A percentile compares a stretch with the other conserved stretches of the same genome.
phyloP scores from a whole-genome alignment of 2,329 filamentous ascomycete genomes.

The Cercospora zeina region DNA sequence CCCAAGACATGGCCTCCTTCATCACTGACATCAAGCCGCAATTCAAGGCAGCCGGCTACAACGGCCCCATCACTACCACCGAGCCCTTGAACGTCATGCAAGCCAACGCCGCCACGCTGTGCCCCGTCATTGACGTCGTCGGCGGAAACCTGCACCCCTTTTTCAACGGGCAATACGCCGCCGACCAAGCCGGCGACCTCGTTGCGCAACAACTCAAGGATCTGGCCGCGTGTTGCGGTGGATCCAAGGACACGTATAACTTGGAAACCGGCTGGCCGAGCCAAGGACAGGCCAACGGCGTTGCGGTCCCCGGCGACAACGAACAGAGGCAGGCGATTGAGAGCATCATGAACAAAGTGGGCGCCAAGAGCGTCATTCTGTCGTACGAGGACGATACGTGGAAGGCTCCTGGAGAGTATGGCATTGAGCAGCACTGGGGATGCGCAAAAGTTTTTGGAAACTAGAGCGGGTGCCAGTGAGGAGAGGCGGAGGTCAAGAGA shows the following conservation, averaged over 20 bases:
- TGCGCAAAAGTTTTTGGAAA: conserved; percentile 46
- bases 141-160: conserved; percentile 89
- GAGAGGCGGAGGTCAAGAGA: background rate
- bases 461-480: background rate
- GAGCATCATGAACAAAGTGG: conserved; percentile 66
- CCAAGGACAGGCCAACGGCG: conserved; percentile 67
- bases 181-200: conserved; percentile 71
- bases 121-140: conserved; percentile 72
- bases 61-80: conserved; percentile 74
- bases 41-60: conserved; percentile 62
- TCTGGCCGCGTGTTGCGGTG: conserved; percentile 68
- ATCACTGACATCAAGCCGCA: conserved; percentile 65
- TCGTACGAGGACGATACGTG: conserved; percentile 75
- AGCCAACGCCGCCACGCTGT: conserved; percentile 62
- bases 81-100: conserved; percentile 81
- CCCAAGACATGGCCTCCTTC: conserved; percentile 66
- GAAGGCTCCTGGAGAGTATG: conserved; percentile 70
- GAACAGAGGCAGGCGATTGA: conserved; percentile 74
- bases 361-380: conserved; percentile 76
- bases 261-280: conserved; percentile 91
- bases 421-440: conserved; percentile 81
- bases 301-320: conserved; percentile 63
- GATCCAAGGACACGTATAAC: conserved; percentile 69
- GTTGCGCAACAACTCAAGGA: conserved; percentile 70
- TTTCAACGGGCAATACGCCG: conserved; percentile 74